Base-by-base conservation (phyloP, 176 grass and related monocot species). In the Rhynchospora breviuscula region DNA sequence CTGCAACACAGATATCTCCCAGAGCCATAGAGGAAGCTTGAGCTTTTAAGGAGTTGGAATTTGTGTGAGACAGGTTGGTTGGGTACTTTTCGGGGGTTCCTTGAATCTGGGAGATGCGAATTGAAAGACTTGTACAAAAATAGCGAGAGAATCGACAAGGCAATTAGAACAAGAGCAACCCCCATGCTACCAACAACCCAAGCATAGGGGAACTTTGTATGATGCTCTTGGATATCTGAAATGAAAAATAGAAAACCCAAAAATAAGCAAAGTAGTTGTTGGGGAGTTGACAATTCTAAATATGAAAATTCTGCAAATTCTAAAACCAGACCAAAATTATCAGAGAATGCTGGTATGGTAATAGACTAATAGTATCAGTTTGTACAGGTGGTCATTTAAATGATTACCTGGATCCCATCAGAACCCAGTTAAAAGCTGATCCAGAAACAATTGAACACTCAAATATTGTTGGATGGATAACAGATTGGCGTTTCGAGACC, bases 171-270 rank as follows among this genome's bases (percentile, higher is more conserved):
- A 90, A 99, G 89, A 63, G 91, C 89, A 85, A 92, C 84, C 69
- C 89, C 96, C 93, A 93, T 91, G 83, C 89, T 93, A 51, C 96
- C 96, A 87, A 99, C 85, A 84, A 99, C 93, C 96, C 96, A 99
- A 82, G 84, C 89, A 85, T 91, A 99, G 51, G 96, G 93, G 78
- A 98, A 98, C 84, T 88, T 94, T 33, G 83, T 67, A 75, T 88
- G 83, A 78, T 89, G 86, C 51, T 85, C 76, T 86, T 71, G 83
- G 35, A 68, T 86, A 1, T 93, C 96, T 99, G 91, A 71, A 88
- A 68, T 71, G 53, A 82, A 65, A 64, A 53, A 13, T 25, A 51
- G 44, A 63, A 43, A 81, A 81, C 31, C n/a, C 9, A 81, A 61
- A 3, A 31, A 77, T 31, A 76, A 76, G 10, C 11, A 77, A 76